Conservation (phyloP, 495 filamentous ascomycete genomes). For the Aspergillus haitiensis region DNA sequence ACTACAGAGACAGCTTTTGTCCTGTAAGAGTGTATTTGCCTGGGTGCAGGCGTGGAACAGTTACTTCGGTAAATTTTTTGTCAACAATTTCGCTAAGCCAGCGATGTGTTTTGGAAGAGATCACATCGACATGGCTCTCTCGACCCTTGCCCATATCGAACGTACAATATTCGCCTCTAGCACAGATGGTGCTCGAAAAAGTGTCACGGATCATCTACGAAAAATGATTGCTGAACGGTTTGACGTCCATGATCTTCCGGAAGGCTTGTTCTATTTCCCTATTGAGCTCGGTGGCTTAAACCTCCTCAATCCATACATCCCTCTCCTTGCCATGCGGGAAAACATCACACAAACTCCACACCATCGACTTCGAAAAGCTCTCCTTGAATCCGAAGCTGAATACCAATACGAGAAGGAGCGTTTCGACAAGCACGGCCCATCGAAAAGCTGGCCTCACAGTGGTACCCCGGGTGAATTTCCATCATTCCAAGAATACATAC, state of each 20-base stretch:
- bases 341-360: conserved; percentile 50
- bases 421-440: conserved; percentile 40
- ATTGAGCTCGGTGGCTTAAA: conserved; percentile 59
- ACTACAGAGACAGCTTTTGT: conserved; percentile 58
- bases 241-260: conserved; percentile 55
- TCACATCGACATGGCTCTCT: conserved; percentile 64
- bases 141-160: conserved; percentile 61
- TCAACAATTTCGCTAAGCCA: conserved; percentile 63
- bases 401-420: conserved; percentile 48
- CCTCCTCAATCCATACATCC: conserved; percentile 57
- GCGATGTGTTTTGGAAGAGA: conserved; percentile 63
- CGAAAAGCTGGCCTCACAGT: conserved; percentile 14
- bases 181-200: conserved; percentile 26
- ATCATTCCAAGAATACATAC: conserved; percentile 53
- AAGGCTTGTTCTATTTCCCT: conserved; percentile 69
- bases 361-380: conserved; percentile 44
- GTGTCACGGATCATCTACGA: conserved; percentile 60
- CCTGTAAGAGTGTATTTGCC: conserved; percentile 56
- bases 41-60: conserved; percentile 68
- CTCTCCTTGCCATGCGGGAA: conserved; percentile 53
- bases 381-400: conserved; percentile 40
- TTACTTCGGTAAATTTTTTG: conserved; percentile 64
- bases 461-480: conserved; percentile 45
- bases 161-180: conserved; percentile 47
- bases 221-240: conserved; percentile 55